Conservation (phyloP, 257 asterid genomes). For the Osmanthus fragrans region DNA sequence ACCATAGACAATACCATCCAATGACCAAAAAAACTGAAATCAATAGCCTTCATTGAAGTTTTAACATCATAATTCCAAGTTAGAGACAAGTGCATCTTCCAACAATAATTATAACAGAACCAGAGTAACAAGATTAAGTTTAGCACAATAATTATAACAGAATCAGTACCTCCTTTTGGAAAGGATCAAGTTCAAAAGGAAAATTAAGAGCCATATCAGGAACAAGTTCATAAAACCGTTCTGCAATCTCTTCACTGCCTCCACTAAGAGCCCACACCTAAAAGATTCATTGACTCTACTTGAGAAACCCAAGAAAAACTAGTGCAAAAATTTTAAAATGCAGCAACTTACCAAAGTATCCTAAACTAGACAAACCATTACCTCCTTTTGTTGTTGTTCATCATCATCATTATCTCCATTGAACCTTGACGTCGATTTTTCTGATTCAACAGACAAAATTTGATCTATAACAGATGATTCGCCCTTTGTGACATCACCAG, state of each 20-base stretch:
- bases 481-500: constrained; percentile 30
- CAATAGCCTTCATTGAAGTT: constrained; percentile 13
- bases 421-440: constrained; percentile 30
- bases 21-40: constrained; percentile 5
- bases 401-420: constrained; percentile 47
- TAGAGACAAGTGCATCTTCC: constrained; percentile 10
- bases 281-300: constrained; percentile 20
- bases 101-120: neutral
- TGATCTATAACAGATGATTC: constrained; percentile 72
- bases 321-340: constrained; percentile 4
- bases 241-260: constrained; percentile 61
- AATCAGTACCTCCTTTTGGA: constrained; percentile 85
- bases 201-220: constrained; percentile 95
- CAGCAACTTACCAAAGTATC: constrained; percentile 2
- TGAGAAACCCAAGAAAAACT: constrained; percentile 20
- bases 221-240: constrained; percentile 75
- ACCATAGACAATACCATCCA: neutral
- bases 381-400: constrained; percentile 60
- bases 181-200: constrained; percentile 94
- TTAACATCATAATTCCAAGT: constrained; percentile 22
- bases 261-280: constrained; percentile 84
- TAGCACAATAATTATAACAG: constrained; percentile 14
- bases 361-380: constrained; percentile 26
- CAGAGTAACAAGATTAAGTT: constrained; percentile 5
- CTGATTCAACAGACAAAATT: constrained; percentile 65